Conservation (phyloP, 805 yeast genomes). For the Metschnikowia arizonensis region DNA sequence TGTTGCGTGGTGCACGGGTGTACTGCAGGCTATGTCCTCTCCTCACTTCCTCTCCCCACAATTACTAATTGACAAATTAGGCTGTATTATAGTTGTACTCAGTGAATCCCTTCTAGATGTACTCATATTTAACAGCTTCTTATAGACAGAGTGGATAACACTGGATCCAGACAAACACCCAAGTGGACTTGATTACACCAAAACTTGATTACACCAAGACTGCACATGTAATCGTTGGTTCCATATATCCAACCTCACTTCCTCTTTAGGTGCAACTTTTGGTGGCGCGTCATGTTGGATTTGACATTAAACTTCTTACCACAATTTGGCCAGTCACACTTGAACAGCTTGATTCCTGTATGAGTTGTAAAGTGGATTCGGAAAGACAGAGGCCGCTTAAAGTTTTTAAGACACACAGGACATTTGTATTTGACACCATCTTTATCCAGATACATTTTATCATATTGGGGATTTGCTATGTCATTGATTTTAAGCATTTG, state of each 20-base stretch:
- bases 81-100: no score
- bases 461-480: not conserved
- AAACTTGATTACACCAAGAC: no score
- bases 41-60: no score
- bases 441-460: not conserved
- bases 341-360: slow-evolving; percentile 36
- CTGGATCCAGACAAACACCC: no score
- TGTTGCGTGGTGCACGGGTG: slow-evolving; percentile 8
- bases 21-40: no score
- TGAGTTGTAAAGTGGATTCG: slow-evolving; percentile 78
- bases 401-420: slow-evolving; percentile 65
- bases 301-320: slow-evolving; percentile 68
- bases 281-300: slow-evolving; percentile 78
- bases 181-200: no score
- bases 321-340: slow-evolving; percentile 56
- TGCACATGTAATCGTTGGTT: not conserved
- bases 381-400: slow-evolving; percentile 78
- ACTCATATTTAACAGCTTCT: no score
- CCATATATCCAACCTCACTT: slow-evolving; percentile 4
- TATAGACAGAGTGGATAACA: no score
- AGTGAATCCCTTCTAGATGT: no score
- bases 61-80: no score
- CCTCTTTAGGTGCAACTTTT: slow-evolving; percentile 52
- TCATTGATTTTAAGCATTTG: no score
- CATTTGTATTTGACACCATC: slow-evolving; percentile 18